phyloP scores from a whole-genome alignment of 2,329 filamentous ascomycete genomes.

The Hymenoscyphus occultus region DNA sequence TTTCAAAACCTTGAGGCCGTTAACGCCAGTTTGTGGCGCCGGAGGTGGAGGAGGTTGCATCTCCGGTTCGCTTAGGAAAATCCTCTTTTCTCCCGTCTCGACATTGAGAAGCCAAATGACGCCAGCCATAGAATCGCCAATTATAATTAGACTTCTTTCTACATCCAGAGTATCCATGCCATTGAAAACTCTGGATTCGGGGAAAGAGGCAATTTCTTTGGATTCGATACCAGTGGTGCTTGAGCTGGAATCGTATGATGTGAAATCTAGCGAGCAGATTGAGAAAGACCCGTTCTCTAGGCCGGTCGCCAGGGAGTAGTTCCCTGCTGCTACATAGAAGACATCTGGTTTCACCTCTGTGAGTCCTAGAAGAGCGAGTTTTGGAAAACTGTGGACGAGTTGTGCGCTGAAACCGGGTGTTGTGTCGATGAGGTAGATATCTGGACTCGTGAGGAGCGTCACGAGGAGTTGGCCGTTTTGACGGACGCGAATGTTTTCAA shows the following conservation, averaged over 20 bases:
- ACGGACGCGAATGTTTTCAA: slow-evolving; percentile 26
- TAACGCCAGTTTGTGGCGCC: slow-evolving; percentile 13
- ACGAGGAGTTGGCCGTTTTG: slow-evolving; percentile 20
- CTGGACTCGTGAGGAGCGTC: slow-evolving; percentile 15
- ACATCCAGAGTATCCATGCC: slow-evolving; percentile 26
- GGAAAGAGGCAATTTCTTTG: slow-evolving; percentile 21
- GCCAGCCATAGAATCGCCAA: slow-evolving; percentile 32
- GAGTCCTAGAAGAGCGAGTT: slow-evolving; percentile 37
- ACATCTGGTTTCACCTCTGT: slow-evolving; percentile 35
- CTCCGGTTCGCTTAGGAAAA: slow-evolving; percentile 26
- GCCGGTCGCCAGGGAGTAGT: slow-evolving; percentile 18
- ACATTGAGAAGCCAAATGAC: slow-evolving; percentile 32
- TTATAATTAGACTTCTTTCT: slow-evolving; percentile 21
- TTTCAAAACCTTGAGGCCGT: slow-evolving; percentile 18
- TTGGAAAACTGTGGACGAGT: slow-evolving; percentile 21
- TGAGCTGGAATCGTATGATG: background rate
- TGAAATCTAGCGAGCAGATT: slow-evolving; percentile 26
- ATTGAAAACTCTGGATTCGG: slow-evolving; percentile 27
- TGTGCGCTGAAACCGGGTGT: slow-evolving; percentile 10
- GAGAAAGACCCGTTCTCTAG: slow-evolving; percentile 13
- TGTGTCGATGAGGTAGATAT: slow-evolving; percentile 20
- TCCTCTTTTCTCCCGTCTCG: slow-evolving; percentile 18
- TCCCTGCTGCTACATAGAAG: slow-evolving; percentile 30
- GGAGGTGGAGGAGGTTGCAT: slow-evolving; percentile 17
- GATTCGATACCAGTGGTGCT: slow-evolving; percentile 10